phyloP scores from a whole-genome alignment of 257 asterid genomes.

The Rhazya stricta region DNA sequence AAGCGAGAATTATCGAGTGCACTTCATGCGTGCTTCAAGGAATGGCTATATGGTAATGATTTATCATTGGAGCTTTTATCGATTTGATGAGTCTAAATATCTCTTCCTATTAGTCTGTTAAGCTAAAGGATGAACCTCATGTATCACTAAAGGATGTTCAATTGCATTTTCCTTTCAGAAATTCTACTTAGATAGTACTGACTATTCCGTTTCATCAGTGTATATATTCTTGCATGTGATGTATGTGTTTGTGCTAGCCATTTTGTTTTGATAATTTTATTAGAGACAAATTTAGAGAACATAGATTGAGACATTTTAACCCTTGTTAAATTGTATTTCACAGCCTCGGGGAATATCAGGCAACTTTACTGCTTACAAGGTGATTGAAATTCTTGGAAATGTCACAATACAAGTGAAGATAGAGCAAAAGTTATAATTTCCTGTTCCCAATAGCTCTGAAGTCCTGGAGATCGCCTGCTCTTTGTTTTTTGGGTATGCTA shows the following conservation, averaged over 20 bases:
- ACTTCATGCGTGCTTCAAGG: slow-evolving; percentile 81
- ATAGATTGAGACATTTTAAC: slow-evolving; percentile 12
- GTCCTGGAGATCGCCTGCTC: slow-evolving; percentile 5
- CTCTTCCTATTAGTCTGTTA: neutral
- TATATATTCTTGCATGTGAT: neutral
- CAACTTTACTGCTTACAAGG: slow-evolving; percentile 89
- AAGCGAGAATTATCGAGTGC: slow-evolving; percentile 81
- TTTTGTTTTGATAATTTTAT: slow-evolving; percentile 1
- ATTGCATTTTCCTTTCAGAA: neutral
- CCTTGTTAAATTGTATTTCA: slow-evolving; percentile 13
- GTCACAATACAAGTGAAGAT: slow-evolving; percentile 7
- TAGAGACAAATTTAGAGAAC: neutral
- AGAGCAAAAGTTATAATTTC: slow-evolving; percentile 1
- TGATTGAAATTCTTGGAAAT: slow-evolving; percentile 26
- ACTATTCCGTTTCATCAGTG: neutral
- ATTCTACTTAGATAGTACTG: neutral
- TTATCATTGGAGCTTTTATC: neutral
- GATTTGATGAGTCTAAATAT: neutral
- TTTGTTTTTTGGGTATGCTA: slow-evolving; percentile 16
- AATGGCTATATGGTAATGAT: slow-evolving; percentile 86
- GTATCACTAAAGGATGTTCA: neutral
- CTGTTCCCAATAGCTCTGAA: slow-evolving; percentile 9
- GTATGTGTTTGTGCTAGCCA: neutral
- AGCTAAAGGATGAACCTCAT: neutral
- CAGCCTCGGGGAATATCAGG: slow-evolving; percentile 93